Base-by-base conservation (phyloP, 345 rosid species). In the Citrus sinensis region DNA sequence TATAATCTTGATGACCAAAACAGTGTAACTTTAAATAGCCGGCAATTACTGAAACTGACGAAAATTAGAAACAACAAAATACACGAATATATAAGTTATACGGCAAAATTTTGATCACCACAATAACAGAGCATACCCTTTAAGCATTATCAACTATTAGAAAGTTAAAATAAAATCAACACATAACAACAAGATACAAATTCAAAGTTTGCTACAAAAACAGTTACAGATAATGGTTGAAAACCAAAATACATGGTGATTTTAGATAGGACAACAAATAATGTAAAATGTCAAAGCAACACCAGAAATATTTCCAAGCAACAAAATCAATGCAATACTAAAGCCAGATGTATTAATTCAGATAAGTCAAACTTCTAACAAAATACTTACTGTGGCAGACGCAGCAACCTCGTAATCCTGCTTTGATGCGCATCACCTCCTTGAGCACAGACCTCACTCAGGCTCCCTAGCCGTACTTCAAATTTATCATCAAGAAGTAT, bases 401-500 rank as follows among this genome's bases (percentile, higher is more conserved):
- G 94, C 81, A 97, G 90, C 82, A 97, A 89, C 80, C 93, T 88
- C 64, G 94, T 86, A 71, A 97, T 88, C 90, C 91, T 88, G 86
- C 90, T 97, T 81, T 94, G 99, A 77, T 93, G 93, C 61, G 84
- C 80, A 80, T 97, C 98, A 71, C 94, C 97, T 90, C 94, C 97
- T 82, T 92, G 94, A 75, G 88, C 84, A 83, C 92, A 93, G 70
- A 78, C 94, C 81, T 92, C 98, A 13, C 94, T 92, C 70, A 97
- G 80, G 88, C 98, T 94, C 80, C 98, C 99, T 14, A 97, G 88
- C 74, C 98, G 88, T 71, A 97, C 99, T 84, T 97, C 99, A 71
- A 87, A 97, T 85, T 97, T 97, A 76, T 97, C 99, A 86, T 97
- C 99, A 61, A 97, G 99, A 79, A 97, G 93, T 78, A 97, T 94